Percentiles rank a stretch among this genome's conserved stretches.
phyloP scores from a whole-genome alignment of 139 green algal species.

The Coccomyxa sp. region DNA sequence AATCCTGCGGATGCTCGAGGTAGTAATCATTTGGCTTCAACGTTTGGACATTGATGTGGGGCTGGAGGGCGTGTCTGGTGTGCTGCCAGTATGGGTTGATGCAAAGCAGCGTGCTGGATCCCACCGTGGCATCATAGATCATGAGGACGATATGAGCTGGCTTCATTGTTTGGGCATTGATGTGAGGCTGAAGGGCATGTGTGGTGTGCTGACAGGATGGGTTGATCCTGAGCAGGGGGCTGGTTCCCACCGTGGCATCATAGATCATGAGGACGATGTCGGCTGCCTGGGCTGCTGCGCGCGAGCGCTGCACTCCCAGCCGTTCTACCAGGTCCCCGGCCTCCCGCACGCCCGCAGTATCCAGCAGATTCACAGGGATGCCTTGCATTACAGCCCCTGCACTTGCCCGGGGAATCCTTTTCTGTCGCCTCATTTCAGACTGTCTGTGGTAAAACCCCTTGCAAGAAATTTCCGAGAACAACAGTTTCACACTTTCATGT shows the following conservation, averaged over 20 bases:
- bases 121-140: slow-evolving; percentile 69
- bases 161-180: too few species aligned
- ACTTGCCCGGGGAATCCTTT: neutral
- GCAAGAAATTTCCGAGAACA: neutral
- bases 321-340: slow-evolving; percentile 75
- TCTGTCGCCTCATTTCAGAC: neutral
- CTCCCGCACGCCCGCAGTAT: slow-evolving; percentile 88
- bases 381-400: slow-evolving; percentile 61
- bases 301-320: slow-evolving; percentile 71
- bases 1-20: too few species aligned
- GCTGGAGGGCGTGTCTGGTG: too few species aligned
- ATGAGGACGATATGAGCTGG: slow-evolving; percentile 72
- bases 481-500: too few species aligned
- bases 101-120: too few species aligned
- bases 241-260: slow-evolving; percentile 44
- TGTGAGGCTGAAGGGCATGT: too few species aligned
- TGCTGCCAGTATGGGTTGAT: too few species aligned
- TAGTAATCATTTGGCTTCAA: too few species aligned
- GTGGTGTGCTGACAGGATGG: too few species aligned
- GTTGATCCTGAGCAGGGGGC: too few species aligned
- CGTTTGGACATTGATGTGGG: too few species aligned
- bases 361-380: slow-evolving; percentile 86
- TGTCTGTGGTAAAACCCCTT: too few species aligned
- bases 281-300: slow-evolving; percentile 53
- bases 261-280: slow-evolving; percentile 88